Percentiles rank a stretch among this genome's conserved stretches.
Evolutionary conservation across 2,329 filamentous ascomycete genomes (phyloP).

Genomic region (Conoideocrella luteorostrata): DNA sequence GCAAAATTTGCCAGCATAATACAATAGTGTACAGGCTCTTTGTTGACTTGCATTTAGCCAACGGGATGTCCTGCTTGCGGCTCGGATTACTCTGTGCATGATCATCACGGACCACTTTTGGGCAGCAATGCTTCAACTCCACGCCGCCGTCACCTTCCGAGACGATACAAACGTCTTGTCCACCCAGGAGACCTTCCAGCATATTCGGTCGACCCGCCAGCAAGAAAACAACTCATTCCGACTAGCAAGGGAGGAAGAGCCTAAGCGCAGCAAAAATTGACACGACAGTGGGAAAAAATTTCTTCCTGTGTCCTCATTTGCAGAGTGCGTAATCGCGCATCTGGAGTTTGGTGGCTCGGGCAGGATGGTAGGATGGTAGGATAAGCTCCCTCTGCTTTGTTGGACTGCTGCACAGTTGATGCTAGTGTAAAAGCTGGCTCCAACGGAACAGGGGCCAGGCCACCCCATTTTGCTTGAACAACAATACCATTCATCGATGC

Average conservation of each 20-base stretch:
- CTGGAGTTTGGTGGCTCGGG: no score
- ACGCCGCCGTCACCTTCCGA: not conserved
- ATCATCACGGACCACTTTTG: conserved; percentile 6
- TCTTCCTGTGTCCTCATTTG: not conserved
- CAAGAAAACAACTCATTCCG: not conserved
- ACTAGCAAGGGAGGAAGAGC: not conserved
- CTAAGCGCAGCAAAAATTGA: not conserved
- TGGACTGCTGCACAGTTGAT: no score
- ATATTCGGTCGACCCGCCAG: not conserved
- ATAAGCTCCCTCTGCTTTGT: no score
- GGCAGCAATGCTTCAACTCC: conserved; percentile 14
- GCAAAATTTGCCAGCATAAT: no score
- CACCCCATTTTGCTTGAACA: no score
- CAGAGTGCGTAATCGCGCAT: not conserved
- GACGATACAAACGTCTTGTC: not conserved
- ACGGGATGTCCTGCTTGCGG: conserved; percentile 1
- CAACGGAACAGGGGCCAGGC: no score
- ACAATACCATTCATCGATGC: not conserved
- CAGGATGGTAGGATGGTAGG: no score
- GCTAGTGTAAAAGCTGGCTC: no score
- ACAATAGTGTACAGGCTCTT: no score
- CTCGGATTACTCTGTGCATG: conserved; percentile 1
- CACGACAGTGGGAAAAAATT: not conserved
- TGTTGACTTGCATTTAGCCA: conserved; percentile 1
- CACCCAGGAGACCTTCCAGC: not conserved